Base-by-base conservation (phyloP, 768 basidiomycete genomes). In the Boletus barrowsii region DNA sequence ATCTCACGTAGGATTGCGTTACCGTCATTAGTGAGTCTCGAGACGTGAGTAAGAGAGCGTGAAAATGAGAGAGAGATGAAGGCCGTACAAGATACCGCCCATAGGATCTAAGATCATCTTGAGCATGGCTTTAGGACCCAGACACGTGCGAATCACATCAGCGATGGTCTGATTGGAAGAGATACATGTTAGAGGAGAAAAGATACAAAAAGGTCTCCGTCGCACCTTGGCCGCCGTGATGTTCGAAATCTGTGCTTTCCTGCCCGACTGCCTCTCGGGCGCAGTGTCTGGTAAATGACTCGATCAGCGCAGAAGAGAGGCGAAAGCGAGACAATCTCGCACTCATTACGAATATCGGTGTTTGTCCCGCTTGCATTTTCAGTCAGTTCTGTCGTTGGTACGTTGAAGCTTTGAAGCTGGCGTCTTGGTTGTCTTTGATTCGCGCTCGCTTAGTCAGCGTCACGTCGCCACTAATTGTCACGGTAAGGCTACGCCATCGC, bases 61-160 rank as follows among this genome's bases (percentile, higher is more conserved):
- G 45, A 41, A 45, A 18, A 22, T 2, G 24, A 22, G 7, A 3
- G 2, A 14, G 26, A 42, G 30, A 42, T 2, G 49, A 42, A 39
- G 43, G 33, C 77, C 85, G 51, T 54, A 96, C 96, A 98, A 68
- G 62, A 99, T 98, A 49, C 97, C 97, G 49, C 97, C 97, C 97
- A 99, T 98, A 1, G 75, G 62, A 98, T 97, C 97, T 98, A 2
- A 75, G 62, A 98, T 97, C 97, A 99, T 98, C 80, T 98, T 99
- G 49, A 98, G 77, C 97, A 98, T 98, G 41, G 96, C 87, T 67
- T 97, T 96, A 1, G 96, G 96, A 1, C 95, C 97, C 35, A 98
- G 72, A 81, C 97, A 98, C 57, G 96, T 98, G 57, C 96, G 75
- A 63, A 99, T 98, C 5, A 99, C 94, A 79, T 98, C 97, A 58